These are phyloP conservation scores for Annona cherimola DNA, from an alignment of 164 flowering plant genomes.

Conservation along the genomic window DNA sequence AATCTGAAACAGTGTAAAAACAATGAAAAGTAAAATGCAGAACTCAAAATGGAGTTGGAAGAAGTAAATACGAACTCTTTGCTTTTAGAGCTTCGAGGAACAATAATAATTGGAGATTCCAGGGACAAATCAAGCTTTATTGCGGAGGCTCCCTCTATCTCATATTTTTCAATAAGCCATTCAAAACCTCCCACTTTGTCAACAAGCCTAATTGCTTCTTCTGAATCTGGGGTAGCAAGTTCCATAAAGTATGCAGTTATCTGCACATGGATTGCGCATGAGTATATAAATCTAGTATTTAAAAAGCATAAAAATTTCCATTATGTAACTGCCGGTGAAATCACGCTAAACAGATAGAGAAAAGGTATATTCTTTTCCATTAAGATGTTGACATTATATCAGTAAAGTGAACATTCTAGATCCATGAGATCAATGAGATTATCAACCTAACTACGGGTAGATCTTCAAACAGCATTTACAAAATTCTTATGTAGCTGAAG, in stretches of 20 bases:
- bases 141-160: slow-evolving; percentile 92
- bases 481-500: neutral
- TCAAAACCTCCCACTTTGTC: slow-evolving; percentile 98
- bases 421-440: neutral
- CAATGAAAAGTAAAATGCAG: neutral
- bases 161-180: slow-evolving; percentile 92
- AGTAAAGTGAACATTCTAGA: too few relatives aligned
- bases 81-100: slow-evolving; percentile 78
- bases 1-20: neutral
- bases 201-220: slow-evolving; percentile 90
- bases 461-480: neutral
- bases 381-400: too few relatives aligned
- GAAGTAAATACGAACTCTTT: slow-evolving; percentile 62
- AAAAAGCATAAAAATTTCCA: too few relatives aligned
- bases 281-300: too few relatives aligned
- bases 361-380: too few relatives aligned
- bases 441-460: neutral
- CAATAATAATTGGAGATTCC: slow-evolving; percentile 86
- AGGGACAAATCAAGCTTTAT: slow-evolving; percentile 83
- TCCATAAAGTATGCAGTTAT: slow-evolving; percentile 86
- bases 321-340: too few relatives aligned
- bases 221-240: slow-evolving; percentile 88
- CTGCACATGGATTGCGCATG: slow-evolving; percentile 30
- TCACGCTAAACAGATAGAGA: neutral
- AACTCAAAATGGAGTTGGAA: neutral